A percentile compares a stretch with the other conserved stretches of the same genome.
Conservation (phyloP, 2,329 filamentous ascomycete genomes). For the Xylariales sp. region DNA sequence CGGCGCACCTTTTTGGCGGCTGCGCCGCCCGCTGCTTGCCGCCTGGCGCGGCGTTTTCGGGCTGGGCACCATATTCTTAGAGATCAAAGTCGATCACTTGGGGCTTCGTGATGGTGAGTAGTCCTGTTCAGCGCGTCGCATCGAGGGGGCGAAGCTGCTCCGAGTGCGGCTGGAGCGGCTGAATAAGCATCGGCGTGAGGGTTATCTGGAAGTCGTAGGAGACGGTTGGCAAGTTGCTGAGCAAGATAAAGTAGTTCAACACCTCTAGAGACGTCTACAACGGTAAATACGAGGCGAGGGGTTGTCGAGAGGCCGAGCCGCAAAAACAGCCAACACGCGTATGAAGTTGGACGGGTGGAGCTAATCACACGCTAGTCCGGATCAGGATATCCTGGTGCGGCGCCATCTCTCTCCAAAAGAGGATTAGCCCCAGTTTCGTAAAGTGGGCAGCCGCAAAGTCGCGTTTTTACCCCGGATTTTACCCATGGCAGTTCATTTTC, state of each 20-base stretch:
- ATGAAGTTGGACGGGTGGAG: conserved; percentile 8
- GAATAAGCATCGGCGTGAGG: conserved; percentile 27
- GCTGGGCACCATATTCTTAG: conserved; percentile 23
- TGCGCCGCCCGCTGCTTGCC: conserved; percentile 17
- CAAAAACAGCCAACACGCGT: conserved; percentile 6
- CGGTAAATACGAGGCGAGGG: conserved; percentile 2
- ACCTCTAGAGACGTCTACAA: not conserved
- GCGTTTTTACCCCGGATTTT: not conserved
- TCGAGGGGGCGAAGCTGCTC: conserved; percentile 22
- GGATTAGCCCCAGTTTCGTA: not conserved
- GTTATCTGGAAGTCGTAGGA: conserved; percentile 1
- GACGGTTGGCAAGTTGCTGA: not conserved
- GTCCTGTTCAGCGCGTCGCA: conserved; percentile 29
- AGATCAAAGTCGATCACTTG: conserved; percentile 5
- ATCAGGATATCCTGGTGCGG: not conserved
- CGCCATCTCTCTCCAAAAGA: not conserved
- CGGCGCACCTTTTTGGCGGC: conserved; percentile 14
- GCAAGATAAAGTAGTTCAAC: conserved; percentile 1
- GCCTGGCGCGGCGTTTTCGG: conserved; percentile 24
- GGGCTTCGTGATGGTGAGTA: conserved; percentile 12
- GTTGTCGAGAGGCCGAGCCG: conserved; percentile 4
- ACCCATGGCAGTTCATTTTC: too few relatives aligned
- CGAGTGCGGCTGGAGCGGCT: conserved; percentile 18
- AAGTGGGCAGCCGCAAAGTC: too few relatives aligned
- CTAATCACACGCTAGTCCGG: not conserved